These are phyloP conservation scores for Beauveria rudraprayagi DNA, from an alignment of 2,329 filamentous ascomycete genomes.

Conservation along the genomic window DNA sequence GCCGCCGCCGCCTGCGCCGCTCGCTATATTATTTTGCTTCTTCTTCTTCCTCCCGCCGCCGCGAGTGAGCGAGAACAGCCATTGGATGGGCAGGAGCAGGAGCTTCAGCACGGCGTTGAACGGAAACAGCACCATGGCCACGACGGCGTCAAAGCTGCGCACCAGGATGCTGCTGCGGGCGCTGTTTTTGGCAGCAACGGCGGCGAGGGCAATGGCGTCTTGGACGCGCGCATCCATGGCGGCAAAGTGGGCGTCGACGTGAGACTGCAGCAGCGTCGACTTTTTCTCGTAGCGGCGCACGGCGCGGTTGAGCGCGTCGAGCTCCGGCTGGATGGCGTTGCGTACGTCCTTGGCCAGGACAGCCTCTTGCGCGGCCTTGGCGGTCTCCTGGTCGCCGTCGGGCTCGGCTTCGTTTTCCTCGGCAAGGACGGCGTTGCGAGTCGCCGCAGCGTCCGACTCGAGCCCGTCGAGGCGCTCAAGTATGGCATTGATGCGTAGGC, in stretches of 20 bases:
- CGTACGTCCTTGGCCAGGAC: constrained; percentile 50
- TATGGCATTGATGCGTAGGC: constrained; percentile 47
- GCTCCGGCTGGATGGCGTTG: constrained; percentile 64
- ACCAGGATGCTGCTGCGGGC: constrained; percentile 28
- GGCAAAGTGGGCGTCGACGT: constrained; percentile 68
- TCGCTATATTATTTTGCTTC: constrained; percentile 17
- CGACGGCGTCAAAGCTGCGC: constrained; percentile 30
- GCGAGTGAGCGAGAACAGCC: constrained; percentile 24
- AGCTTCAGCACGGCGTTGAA: constrained; percentile 32
- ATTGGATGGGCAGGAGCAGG: constrained; percentile 33
- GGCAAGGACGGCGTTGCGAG: constrained; percentile 12
- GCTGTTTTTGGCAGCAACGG: constrained; percentile 56
- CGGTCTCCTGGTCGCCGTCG: constrained; percentile 22
- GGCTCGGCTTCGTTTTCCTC: constrained; percentile 18
- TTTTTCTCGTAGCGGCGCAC: constrained; percentile 90
- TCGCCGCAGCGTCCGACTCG: constrained; percentile 41
- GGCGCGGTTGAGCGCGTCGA: constrained; percentile 82
- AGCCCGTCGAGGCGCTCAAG: constrained; percentile 60
- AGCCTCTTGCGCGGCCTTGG: constrained; percentile 31
- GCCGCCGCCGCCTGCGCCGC: not conserved
- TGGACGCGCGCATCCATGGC: constrained; percentile 63
- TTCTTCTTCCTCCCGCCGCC: constrained; percentile 17
- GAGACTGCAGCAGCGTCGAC: constrained; percentile 62
- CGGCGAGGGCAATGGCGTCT: constrained; percentile 74
- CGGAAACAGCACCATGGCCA: constrained; percentile 32